These are phyloP conservation scores for Rhynchospora tenuis DNA, from an alignment of 176 grass and related monocot genomes.

Conservation along the genomic window DNA sequence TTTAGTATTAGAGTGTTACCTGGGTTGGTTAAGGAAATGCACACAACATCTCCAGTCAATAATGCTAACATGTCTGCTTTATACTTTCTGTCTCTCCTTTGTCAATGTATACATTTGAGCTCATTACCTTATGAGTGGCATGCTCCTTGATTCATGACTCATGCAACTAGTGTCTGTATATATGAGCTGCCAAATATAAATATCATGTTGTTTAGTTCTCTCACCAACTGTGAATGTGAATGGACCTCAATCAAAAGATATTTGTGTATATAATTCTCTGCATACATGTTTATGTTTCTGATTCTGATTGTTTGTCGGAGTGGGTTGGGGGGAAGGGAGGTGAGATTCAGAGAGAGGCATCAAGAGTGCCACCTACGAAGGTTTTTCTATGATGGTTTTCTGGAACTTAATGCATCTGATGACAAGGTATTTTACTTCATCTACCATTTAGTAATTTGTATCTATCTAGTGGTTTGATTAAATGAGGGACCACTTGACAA, in stretches of 20 bases:
- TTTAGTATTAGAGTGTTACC: background rate
- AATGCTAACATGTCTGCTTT: background rate
- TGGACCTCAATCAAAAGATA: background rate
- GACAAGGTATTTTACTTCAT: background rate
- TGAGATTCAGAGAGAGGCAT: background rate
- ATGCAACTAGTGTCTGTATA: background rate
- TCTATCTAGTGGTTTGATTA: background rate
- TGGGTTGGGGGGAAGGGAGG: background rate
- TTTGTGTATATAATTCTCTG: background rate
- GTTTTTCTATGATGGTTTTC: background rate
- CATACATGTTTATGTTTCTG: background rate
- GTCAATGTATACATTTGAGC: background rate
- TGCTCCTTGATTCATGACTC: background rate
- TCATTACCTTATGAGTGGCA: background rate
- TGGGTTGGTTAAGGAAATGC: conserved; percentile 5
- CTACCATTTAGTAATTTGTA: background rate
- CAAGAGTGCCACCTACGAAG: background rate
- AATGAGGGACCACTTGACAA: background rate
- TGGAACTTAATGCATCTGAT: background rate
- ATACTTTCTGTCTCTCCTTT: background rate
- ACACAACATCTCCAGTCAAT: background rate
- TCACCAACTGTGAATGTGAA: background rate
- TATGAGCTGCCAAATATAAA: background rate
- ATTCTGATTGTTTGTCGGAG: background rate
- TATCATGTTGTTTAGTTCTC: background rate